Evolutionary conservation across 306 rosid species (phyloP), one percentile per base, ranked within the genome.

Genomic region (Rubus idaeus): DNA sequence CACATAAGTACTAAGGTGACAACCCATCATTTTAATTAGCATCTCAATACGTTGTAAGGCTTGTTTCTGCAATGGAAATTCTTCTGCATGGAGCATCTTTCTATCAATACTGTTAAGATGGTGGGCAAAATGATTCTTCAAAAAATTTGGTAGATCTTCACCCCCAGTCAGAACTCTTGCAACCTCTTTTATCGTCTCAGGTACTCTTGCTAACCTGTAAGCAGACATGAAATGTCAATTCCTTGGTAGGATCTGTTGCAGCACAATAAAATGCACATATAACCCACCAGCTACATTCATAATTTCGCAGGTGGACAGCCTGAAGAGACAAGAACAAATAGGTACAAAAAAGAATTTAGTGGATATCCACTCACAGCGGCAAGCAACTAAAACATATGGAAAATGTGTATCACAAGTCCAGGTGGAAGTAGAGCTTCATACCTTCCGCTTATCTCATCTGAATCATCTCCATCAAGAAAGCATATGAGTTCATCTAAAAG

Each of bases 61-160:
- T 87, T 90, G 97, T 84, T 86, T 89, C 81, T 80, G 95, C 75
- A 95, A 84, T 68, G 82, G 80, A 66, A 80, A 44, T 77, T 92
- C 92, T 74, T 95, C 93, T 39, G 97, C 84, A 64, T 92, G 98
- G 81, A 95, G 98, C 98, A 95, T 87, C 88, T 95, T 92, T 84
- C 91, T 88, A 86, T 95, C 93, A 50, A 92, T 83, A 78, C 88
- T 87, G 76, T 95, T 92, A 74, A 95, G 97, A 79, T 89, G 98
- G 79, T 88, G 87, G 77, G 89, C 98, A 89, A 95, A 95, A 80
- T 95, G 90, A 82, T 83, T 92, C 84, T 88, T 88, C 87, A 95
- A 83, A 90, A 95, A 92, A 77, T 85, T 86, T 50, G 98, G 90
- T 51, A 95, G 92, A 89, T 95, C 97, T 77, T 95, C 96, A 63